These are phyloP conservation scores for Cutaneotrichosporon cavernicola DNA, from an alignment of 1,284 basidiomycete genomes.

Conservation along the genomic window DNA sequence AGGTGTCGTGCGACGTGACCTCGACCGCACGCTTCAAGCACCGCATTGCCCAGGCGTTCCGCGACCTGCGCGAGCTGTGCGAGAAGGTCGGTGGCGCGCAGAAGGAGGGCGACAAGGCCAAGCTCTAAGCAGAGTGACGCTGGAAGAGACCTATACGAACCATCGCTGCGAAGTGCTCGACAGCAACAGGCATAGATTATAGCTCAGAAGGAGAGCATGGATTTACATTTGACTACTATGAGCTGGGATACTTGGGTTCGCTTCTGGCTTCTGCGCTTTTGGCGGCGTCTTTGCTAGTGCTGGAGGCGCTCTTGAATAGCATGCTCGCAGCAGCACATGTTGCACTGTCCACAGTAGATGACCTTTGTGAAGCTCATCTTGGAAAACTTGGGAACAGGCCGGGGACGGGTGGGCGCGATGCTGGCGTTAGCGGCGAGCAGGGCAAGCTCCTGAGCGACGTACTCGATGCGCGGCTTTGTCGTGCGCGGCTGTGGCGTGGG, in stretches of 20 bases:
- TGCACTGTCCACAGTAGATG: not conserved
- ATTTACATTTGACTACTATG: not conserved
- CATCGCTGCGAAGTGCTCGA: not conserved
- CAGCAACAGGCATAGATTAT: not conserved
- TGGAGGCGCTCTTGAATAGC: not conserved
- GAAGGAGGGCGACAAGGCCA: constrained; percentile 28
- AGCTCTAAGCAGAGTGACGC: constrained; percentile 24
- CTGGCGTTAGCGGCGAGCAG: not conserved
- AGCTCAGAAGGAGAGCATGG: constrained; percentile 11
- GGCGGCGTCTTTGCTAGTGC: not conserved
- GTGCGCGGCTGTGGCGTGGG: too few species aligned
- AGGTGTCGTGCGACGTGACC: constrained; percentile 67
- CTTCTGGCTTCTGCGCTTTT: not conserved
- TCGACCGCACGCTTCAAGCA: constrained; percentile 71
- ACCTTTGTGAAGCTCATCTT: not conserved
- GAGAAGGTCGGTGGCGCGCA: constrained; percentile 41
- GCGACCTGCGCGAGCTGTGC: constrained; percentile 68
- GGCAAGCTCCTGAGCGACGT: not conserved
- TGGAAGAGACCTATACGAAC: not conserved
- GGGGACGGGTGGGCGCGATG: not conserved
- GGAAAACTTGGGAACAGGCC: not conserved
- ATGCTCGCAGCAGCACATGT: not conserved
- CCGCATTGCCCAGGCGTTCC: constrained; percentile 66
- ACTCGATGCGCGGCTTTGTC: not conserved
- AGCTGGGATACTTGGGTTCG: too few species aligned